Conservation (phyloP, 116 monocot genomes). For the Phalaenopsis hybrid region DNA sequence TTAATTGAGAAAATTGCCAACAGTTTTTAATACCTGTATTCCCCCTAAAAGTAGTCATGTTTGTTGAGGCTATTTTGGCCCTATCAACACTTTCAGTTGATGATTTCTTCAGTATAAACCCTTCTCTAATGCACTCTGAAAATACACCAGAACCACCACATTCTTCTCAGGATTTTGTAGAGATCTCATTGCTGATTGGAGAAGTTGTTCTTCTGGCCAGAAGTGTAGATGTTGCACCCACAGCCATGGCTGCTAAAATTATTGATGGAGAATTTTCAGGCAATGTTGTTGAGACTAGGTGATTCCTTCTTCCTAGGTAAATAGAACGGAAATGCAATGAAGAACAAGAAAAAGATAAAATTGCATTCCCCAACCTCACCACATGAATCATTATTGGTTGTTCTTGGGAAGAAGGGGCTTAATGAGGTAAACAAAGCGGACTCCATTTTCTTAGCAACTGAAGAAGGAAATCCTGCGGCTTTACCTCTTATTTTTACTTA, state of each 20-base stretch:
- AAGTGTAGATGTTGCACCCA: constrained; percentile 56
- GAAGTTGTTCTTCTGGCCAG: constrained; percentile 41
- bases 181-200: constrained; percentile 20
- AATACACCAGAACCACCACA: constrained; percentile 88
- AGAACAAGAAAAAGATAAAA: background rate
- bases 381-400: background rate
- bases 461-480: no score
- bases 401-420: no score
- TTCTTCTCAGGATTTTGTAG: constrained; percentile 62
- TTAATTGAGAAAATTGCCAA: no score
- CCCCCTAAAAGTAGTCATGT: constrained; percentile 42
- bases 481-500: no score
- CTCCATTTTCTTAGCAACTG: no score
- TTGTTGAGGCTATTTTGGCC: constrained; percentile 70
- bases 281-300: constrained; percentile 31
- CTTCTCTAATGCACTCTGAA: constrained; percentile 76
- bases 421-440: no score
- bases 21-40: no score
- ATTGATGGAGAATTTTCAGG: constrained; percentile 61
- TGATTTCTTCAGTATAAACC: constrained; percentile 72
- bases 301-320: constrained; percentile 10
- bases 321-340: constrained; percentile 3
- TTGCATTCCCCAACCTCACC: background rate
- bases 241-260: constrained; percentile 42
- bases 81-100: constrained; percentile 60